phyloP scores from a whole-genome alignment of 129 eudicot genomes.

The Lonicera japonica region DNA sequence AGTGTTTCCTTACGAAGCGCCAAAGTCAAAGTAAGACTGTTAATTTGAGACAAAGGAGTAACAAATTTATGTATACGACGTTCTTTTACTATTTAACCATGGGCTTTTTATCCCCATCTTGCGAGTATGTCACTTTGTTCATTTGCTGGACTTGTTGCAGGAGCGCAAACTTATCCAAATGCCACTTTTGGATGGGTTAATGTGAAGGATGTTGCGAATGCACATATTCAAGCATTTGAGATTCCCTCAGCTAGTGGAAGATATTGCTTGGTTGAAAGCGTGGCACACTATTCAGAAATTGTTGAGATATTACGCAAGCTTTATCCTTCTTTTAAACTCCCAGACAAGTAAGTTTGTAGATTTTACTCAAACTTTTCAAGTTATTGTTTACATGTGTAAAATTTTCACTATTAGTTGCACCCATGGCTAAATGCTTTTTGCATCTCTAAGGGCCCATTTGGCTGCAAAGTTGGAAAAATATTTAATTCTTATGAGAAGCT shows the following conservation, averaged over 20 bases:
- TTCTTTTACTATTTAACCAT: no score
- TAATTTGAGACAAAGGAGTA: no score
- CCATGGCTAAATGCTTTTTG: no score
- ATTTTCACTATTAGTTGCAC: no score
- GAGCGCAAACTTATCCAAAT: constrained; percentile 13
- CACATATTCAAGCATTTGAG: constrained; percentile 18
- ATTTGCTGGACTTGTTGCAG: not conserved
- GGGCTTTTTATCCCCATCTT: no score
- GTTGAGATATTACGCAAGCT: constrained; percentile 13
- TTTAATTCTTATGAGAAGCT: no score
- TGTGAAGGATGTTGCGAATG: constrained; percentile 12
- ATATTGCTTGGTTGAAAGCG: constrained; percentile 6
- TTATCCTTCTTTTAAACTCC: constrained; percentile 10
- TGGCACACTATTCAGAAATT: not conserved
- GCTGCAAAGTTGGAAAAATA: no score
- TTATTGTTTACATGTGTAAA: no score
- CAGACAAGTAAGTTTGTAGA: not conserved
- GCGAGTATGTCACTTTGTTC: not conserved
- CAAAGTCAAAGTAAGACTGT: no score
- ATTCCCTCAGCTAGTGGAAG: constrained; percentile 21
- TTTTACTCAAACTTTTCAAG: not conserved
- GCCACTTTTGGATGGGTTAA: constrained; percentile 1
- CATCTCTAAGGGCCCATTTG: no score
- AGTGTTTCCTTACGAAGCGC: no score
- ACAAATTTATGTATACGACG: no score